Percentiles rank a stretch among this genome's conserved stretches.
Evolutionary conservation across 2,329 filamentous ascomycete genomes (phyloP).

Genomic region (Fusarium brevicatenulatum): DNA sequence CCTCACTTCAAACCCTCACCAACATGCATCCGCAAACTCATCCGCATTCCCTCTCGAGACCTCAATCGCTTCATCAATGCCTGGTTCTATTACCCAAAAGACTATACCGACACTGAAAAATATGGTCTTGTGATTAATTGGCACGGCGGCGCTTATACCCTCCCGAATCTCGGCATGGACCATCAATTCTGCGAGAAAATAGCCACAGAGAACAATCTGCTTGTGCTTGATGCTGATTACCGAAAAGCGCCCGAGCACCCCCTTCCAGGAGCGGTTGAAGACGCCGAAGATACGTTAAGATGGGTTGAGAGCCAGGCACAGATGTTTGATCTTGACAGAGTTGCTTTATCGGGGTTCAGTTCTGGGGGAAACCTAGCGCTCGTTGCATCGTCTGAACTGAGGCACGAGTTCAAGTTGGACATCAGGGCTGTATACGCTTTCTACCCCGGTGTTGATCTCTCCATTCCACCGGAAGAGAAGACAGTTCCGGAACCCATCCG

Average conservation of each 20-base stretch:
- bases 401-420: slow-evolving; percentile 50
- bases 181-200: slow-evolving; percentile 50
- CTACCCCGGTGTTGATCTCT: slow-evolving; percentile 53
- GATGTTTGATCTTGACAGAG: slow-evolving; percentile 46
- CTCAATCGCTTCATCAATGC: slow-evolving; percentile 41
- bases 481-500: slow-evolving; percentile 40
- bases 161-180: slow-evolving; percentile 53
- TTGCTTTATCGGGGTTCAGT: slow-evolving; percentile 59
- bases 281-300: slow-evolving; percentile 50
- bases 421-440: slow-evolving; percentile 60
- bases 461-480: slow-evolving; percentile 43
- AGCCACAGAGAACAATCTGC: slow-evolving; percentile 39
- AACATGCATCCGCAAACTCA: slow-evolving; percentile 16
- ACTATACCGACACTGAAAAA: background rate
- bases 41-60: slow-evolving; percentile 45
- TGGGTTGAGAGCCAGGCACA: slow-evolving; percentile 45
- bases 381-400: slow-evolving; percentile 39
- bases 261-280: slow-evolving; percentile 50
- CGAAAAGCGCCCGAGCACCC: slow-evolving; percentile 53
- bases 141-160: slow-evolving; percentile 49
- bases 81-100: slow-evolving; percentile 43
- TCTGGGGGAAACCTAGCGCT: slow-evolving; percentile 59
- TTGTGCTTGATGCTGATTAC: slow-evolving; percentile 50
- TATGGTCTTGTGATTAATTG: slow-evolving; percentile 50
- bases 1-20: slow-evolving; percentile 16